Percentiles rank a stretch among this genome's conserved stretches.
Evolutionary conservation across 2,329 filamentous ascomycete species (phyloP).

Genomic region (Verticillium dahliae): DNA sequence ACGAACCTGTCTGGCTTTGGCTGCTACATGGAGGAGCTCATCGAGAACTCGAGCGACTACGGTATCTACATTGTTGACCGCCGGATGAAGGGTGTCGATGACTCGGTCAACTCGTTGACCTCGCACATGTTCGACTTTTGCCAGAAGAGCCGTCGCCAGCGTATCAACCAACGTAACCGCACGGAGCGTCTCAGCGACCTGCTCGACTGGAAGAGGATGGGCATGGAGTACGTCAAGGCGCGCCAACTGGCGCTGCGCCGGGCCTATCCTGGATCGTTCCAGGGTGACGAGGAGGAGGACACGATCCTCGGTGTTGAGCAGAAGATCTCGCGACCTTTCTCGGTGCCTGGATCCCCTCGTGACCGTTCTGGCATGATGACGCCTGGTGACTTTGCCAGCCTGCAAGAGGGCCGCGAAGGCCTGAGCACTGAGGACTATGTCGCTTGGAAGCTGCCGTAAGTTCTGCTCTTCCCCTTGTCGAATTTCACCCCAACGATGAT

Average conservation of each 20-base stretch:
- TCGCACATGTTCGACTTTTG: constrained; percentile 92
- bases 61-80: constrained; percentile 99
- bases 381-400: constrained; percentile 90
- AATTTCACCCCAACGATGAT: neutral
- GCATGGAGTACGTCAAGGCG: constrained; percentile 98
- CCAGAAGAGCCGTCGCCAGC: constrained; percentile 86
- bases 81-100: constrained; percentile 89
- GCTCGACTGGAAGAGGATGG: constrained; percentile 99
- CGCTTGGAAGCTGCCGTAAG: constrained; percentile 96
- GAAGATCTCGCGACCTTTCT: constrained; percentile 92
- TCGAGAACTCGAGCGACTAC: constrained; percentile 96
- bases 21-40: constrained; percentile 99
- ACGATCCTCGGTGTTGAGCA: constrained; percentile 89
- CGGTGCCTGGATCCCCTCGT: constrained; percentile 85
- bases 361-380: constrained; percentile 98
- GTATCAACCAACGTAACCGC: constrained; percentile 97
- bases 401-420: constrained; percentile 91
- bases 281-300: constrained; percentile 73
- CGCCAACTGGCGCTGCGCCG: constrained; percentile 84
- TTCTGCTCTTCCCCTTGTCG: neutral
- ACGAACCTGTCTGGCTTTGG: constrained; percentile 97
- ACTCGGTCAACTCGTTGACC: constrained; percentile 92
- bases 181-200: constrained; percentile 93
- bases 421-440: constrained; percentile 96
- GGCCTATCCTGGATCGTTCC: constrained; percentile 85